A percentile compares a stretch with the other conserved stretches of the same genome.
phyloP scores from a whole-genome alignment of 257 asterid genomes.

The Eustoma russellianum region DNA sequence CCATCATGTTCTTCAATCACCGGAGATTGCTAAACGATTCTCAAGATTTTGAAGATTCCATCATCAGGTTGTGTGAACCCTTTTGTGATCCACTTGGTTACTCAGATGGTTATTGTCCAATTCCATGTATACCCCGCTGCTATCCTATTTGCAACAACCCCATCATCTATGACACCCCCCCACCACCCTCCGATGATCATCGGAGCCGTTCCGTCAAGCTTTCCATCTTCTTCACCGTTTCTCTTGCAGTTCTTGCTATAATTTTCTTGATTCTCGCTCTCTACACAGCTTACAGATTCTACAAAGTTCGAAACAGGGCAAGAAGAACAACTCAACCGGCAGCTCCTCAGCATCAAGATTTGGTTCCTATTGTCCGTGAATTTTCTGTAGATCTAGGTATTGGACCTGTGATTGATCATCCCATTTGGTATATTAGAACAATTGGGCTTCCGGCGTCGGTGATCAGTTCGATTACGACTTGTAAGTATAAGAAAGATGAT shows the following conservation, averaged over 20 bases:
- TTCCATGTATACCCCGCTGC: constrained; percentile 17
- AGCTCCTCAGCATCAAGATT: background rate
- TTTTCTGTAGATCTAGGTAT: constrained; percentile 30
- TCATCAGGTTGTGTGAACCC: constrained; percentile 4
- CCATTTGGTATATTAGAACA: constrained; percentile 70
- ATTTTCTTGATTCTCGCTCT: no score
- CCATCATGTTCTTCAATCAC: constrained; percentile 31
- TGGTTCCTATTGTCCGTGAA: no score
- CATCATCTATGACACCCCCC: background rate
- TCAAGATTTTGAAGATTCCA: background rate
- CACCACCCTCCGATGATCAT: constrained; percentile 14
- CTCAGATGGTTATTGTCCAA: constrained; percentile 19
- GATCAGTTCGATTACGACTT: constrained; percentile 47
- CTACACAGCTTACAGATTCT: no score
- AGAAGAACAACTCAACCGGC: constrained; percentile 3
- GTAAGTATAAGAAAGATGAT: constrained; percentile 43
- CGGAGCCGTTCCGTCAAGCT: constrained; percentile 5
- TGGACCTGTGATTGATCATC: constrained; percentile 59
- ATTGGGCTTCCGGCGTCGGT: constrained; percentile 57
- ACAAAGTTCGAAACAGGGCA: constrained; percentile 1
- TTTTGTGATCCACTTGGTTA: constrained; percentile 9
- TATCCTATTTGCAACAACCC: constrained; percentile 9
- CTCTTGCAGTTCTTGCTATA: no score
- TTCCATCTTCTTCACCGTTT: constrained; percentile 24
- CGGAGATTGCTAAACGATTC: constrained; percentile 27